A percentile compares a stretch with the other conserved stretches of the same genome.
phyloP scores from a whole-genome alignment of 1,284 basidiomycete species.

The Pyrrhoderma lamaoense region DNA sequence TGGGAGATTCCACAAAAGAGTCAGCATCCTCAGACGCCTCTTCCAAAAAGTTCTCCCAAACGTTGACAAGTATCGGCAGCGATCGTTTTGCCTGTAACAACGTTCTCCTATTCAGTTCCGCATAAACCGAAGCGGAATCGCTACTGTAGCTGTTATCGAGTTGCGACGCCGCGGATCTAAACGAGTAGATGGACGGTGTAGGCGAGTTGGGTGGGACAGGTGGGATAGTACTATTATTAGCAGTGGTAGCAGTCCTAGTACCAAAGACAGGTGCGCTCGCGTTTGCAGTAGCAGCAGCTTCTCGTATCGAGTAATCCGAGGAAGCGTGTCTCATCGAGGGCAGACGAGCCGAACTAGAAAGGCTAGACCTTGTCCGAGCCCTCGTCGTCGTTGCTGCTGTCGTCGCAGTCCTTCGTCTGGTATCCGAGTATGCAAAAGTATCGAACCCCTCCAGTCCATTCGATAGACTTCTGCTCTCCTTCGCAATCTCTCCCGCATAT shows the following conservation, averaged over 20 bases:
- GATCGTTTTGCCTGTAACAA: slow-evolving; percentile 13
- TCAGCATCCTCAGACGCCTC: slow-evolving; percentile 11
- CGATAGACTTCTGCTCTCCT: slow-evolving; percentile 5
- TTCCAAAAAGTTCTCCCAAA: slow-evolving; percentile 16
- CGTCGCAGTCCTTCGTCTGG: too few relatives aligned
- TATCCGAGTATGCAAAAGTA: too few relatives aligned
- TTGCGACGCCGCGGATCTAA: background rate
- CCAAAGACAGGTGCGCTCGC: too few relatives aligned
- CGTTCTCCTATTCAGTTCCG: background rate
- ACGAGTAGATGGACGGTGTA: slow-evolving; percentile 2
- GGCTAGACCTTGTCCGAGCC: background rate
- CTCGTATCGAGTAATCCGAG: slow-evolving; percentile 11
- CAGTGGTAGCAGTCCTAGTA: too few relatives aligned
- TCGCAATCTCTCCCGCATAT: slow-evolving; percentile 14
- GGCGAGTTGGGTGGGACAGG: background rate
- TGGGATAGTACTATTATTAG: too few relatives aligned
- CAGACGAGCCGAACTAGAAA: background rate
- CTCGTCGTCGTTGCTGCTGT: slow-evolving; percentile 9
- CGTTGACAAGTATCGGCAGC: slow-evolving; percentile 14
- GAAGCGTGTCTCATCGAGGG: slow-evolving; percentile 9
- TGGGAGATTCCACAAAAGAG: background rate
- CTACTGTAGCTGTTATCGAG: background rate
- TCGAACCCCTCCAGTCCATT: too few relatives aligned
- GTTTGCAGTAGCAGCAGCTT: background rate
- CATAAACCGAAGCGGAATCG: too few relatives aligned